Percentiles rank a stretch among this genome's conserved stretches.
Conservation (phyloP, 164 flowering plant species). For the Vitis cinerea region DNA sequence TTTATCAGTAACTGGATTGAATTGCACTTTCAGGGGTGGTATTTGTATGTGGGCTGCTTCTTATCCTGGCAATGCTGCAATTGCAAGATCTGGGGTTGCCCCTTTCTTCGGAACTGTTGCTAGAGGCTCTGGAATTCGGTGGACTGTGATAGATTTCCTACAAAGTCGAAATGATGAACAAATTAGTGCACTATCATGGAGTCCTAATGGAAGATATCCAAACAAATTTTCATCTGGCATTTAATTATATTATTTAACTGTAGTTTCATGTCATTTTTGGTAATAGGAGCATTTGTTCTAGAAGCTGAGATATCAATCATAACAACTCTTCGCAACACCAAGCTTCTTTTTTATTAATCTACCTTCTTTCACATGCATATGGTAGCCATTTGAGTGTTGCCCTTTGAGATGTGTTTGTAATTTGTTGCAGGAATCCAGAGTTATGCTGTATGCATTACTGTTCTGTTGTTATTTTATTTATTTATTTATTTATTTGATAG, state of each 20-base stretch:
- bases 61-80: conserved; percentile 81
- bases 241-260: not conserved
- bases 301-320: too few species aligned
- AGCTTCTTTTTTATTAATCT: not conserved
- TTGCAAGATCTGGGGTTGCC: conserved; percentile 75
- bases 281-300: too few species aligned
- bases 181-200: conserved; percentile 87
- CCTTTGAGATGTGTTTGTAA: too few species aligned
- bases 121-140: conserved; percentile 76
- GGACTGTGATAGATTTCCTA: conserved; percentile 88
- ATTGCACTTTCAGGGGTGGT: conserved; percentile 63
- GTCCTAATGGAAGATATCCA: conserved; percentile 99
- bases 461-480: too few species aligned
- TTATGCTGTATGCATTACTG: too few species aligned
- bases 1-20: not conserved
- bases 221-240: conserved; percentile 3
- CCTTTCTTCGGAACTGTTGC: conserved; percentile 60
- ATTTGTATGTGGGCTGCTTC: conserved; percentile 97
- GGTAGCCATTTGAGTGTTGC: too few species aligned
- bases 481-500: too few species aligned
- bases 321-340: too few species aligned
- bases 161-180: conserved; percentile 60
- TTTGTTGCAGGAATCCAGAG: too few species aligned
- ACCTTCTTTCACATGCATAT: too few species aligned
- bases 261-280: not conserved